Evolutionary conservation across 805 yeast species (phyloP), one percentile per base, ranked within the genome.

Genomic region (Saturnispora halmiae): DNA sequence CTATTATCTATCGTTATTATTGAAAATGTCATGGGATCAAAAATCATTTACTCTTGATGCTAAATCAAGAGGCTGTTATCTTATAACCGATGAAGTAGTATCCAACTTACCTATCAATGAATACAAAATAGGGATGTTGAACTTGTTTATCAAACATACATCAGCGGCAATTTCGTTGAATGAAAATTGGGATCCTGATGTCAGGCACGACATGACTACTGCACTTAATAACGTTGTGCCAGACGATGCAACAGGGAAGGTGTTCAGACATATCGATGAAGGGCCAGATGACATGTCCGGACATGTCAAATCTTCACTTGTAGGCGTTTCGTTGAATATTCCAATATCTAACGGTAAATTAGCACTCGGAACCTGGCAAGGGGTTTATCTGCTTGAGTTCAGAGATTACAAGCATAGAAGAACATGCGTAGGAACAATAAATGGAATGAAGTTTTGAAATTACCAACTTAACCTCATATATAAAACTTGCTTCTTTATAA

Each of bases 241-340:
- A 0, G 90, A 82, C 51, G 70, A 70, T 44, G 72, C 67, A 6
- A 64, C 65, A 40, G 67, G 59, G 16, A 50, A 54, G 34, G 55
- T 60, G 28, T 80, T 79, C 50, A 52, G 69, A 34, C 88, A 79
- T 55, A 73, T 70, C 11, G 90, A 80, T 41, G 94, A 83, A 58
- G 94, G 85, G 1, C 70, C 82, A 3, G 94, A 84, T 55, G 94
- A 83, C 55, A 79, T 82, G 87, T 84, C 90, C 2, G 82, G 88
- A 1, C 94, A 83, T 57, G 77, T 78, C 38, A 78, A 82, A 54
- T 68, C 82, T 15, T 60, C 74, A 2, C 45, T 69, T 36, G 69
- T 79, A 8, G 92, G 94, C 15, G 79, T 75, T 6, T 67, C 75
- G 3, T 61, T 83, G 21, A 65, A 73, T 3, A 74, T 83, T 32